phyloP scores from a whole-genome alignment of 768 basidiomycete genomes.

The Porphyrellus cyaneotinctus region DNA sequence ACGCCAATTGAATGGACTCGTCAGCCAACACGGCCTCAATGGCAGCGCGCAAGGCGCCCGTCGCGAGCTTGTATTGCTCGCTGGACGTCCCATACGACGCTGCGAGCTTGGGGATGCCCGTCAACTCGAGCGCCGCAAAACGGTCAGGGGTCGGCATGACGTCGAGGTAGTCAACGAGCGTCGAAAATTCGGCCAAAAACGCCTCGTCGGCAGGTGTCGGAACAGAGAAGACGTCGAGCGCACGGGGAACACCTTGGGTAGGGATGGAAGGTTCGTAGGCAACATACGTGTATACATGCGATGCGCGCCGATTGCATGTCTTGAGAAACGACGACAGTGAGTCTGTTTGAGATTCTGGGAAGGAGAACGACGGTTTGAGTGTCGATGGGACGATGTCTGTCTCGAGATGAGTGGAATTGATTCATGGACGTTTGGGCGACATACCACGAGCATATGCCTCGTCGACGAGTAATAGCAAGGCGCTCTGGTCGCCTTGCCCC shows the following conservation, averaged over 20 bases:
- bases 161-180: constrained; percentile 52
- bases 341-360: constrained; percentile 29
- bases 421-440: constrained; percentile 7
- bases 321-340: constrained; percentile 50
- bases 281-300: constrained; percentile 53
- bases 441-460: constrained; percentile 54
- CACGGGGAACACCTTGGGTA: constrained; percentile 28
- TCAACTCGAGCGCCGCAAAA: constrained; percentile 64
- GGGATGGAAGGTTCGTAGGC: constrained; percentile 37
- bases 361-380: constrained; percentile 46
- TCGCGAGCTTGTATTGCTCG: constrained; percentile 50
- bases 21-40: constrained; percentile 42
- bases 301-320: constrained; percentile 56
- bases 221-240: constrained; percentile 40
- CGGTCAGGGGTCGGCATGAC: constrained; percentile 30
- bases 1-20: constrained; percentile 42
- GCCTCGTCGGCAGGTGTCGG: constrained; percentile 37
- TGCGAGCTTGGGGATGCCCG: constrained; percentile 47
- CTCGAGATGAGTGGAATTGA: background rate
- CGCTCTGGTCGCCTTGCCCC: constrained; percentile 49
- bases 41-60: constrained; percentile 43
- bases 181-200: constrained; percentile 41
- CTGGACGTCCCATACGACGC: constrained; percentile 45
- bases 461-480: constrained; percentile 53
- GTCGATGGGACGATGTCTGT: constrained; percentile 57